phyloP scores from a whole-genome alignment of 257 asterid genomes.

The Mentha longifolia region DNA sequence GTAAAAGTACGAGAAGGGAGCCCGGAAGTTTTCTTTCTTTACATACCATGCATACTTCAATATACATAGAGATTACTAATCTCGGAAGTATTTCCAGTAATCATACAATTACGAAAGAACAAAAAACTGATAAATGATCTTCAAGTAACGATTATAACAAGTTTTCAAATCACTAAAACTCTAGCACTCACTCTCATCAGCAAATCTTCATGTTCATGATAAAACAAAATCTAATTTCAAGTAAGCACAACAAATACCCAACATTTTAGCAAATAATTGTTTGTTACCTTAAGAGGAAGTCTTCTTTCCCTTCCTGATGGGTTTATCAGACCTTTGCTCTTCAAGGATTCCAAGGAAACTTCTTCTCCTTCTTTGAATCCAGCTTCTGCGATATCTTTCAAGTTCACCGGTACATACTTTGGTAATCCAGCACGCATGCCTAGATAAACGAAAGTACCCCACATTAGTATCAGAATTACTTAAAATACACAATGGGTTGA shows the following conservation, averaged over 20 bases:
- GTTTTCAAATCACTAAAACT: not conserved
- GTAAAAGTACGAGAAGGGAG: not conserved
- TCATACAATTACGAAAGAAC: not conserved
- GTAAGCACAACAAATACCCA: not conserved
- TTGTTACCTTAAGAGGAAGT: conserved; percentile 84
- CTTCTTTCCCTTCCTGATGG: conserved; percentile 97
- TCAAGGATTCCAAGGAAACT: conserved; percentile 91
- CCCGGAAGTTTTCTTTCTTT: not conserved
- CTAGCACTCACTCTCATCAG: not conserved
- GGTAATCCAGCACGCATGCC: conserved; percentile 97
- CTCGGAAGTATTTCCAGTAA: conserved; percentile 25
- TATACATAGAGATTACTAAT: conserved; percentile 50
- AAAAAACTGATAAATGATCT: not conserved
- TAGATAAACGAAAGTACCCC: conserved; percentile 30
- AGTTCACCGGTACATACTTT: conserved; percentile 84
- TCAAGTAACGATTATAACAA: not conserved
- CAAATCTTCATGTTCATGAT: not conserved
- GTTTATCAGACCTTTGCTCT: conserved; percentile 79
- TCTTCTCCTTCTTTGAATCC: conserved; percentile 94
- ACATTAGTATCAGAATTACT: conserved; percentile 20
- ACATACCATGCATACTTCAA: not conserved
- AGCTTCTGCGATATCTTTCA: conserved; percentile 77
- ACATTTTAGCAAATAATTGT: not conserved
- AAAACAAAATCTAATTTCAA: conserved; percentile 8
- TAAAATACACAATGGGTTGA: not conserved